Base-by-base conservation (phyloP, 129 eudicot genomes). In the Pseudognaphalium luteoalbum region DNA sequence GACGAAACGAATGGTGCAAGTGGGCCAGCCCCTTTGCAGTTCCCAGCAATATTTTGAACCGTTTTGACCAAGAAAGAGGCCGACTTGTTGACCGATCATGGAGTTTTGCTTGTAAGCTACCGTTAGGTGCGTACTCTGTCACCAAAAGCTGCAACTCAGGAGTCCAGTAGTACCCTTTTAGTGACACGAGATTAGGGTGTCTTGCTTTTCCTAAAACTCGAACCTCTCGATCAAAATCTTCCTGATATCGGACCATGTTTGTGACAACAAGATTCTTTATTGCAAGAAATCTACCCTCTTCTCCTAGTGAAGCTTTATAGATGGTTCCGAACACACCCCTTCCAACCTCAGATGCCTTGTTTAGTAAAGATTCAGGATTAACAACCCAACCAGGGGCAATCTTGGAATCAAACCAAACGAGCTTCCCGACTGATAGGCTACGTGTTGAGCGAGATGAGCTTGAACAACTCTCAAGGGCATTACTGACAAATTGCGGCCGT, bases 111-210 rank as follows among this genome's bases (percentile, higher is more conserved):
- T 95, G 96, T 74, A 95, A 76, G 83, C 94, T 91, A 16, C 90
- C 96, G 33, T 88, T 85, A 4, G 83, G 78, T 25, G 87, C 97
- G 74, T 66, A 91, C 14, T 91, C 96, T 9, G 99, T 85, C 10
- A 95, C 89, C 16, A 95, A 66, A 62, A 95, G 92, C 86, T 95
- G 93, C 56, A 87, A 21, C 33, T 91, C 86, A 62, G 99, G 99
- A 50, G 96, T 95, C 99, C 99, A 95, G 74, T 89, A 95, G 64
- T 89, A 91, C 64, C 99, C 99, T 89, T 84, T 87, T 6, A 95
- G 81, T 14, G 91, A 70, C 52, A 81, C 78, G 51, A 95, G 76
- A 83, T 91, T 95, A n/a, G 86, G 90, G 69, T 95, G 96, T 70
- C 90, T 87, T 14, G 96, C 99, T 85, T 87, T 91, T 20, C 83